A percentile compares a stretch with the other conserved stretches of the same genome.
Conservation (phyloP, 192 early-diverging fungal species). For the Tieghemiomyces parasiticus region DNA sequence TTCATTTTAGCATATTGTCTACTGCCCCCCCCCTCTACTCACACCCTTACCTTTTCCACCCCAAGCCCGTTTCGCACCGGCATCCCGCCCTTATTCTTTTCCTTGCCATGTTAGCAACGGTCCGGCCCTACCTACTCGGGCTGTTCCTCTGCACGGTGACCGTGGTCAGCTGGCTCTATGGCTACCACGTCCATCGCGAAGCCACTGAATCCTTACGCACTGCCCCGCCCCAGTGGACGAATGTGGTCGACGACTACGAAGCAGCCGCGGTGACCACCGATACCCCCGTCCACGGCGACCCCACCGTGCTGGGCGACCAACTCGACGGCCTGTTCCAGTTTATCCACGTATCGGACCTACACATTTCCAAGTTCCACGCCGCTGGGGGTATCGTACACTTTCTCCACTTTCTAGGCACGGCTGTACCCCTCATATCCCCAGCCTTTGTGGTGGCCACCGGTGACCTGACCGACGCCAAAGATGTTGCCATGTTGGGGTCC, state of each 20-base stretch:
- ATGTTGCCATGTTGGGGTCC: constrained; percentile 41
- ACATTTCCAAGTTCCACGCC: constrained; percentile 56
- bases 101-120: neutral
- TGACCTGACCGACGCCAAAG: constrained; percentile 82
- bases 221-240: no score
- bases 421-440: constrained; percentile 63
- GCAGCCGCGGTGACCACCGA: neutral
- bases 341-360: constrained; percentile 71
- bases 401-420: constrained; percentile 49
- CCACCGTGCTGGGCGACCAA: constrained; percentile 29
- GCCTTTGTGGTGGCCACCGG: constrained; percentile 69
- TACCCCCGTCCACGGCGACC: neutral
- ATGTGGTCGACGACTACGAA: neutral
- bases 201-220: constrained; percentile 20
- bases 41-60: no score
- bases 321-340: constrained; percentile 51
- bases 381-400: constrained; percentile 63
- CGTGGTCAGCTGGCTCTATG: constrained; percentile 26
- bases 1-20: no score
- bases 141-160: constrained; percentile 16
- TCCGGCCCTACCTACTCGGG: constrained; percentile 10
- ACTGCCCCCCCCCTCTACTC: no score
- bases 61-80: no score
- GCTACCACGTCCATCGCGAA: constrained; percentile 17
- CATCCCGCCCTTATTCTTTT: no score